Base-by-base conservation (phyloP, 202 grass and related monocot species). In the Panicum virgatum region DNA sequence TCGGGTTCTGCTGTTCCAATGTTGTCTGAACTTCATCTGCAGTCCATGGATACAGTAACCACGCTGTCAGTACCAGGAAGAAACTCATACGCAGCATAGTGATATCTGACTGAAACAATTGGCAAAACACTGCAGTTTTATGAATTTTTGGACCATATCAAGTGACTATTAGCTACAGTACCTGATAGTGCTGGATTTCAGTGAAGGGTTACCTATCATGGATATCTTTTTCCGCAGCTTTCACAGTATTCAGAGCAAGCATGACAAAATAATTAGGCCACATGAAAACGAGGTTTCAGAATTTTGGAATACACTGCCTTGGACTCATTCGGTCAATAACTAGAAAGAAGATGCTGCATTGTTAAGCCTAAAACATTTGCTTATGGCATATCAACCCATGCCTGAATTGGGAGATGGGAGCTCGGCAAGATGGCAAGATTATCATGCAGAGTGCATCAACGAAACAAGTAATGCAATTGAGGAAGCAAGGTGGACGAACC, bases 11-110 rank as follows among this genome's bases (percentile, higher is more conserved):
- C 14, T 68, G 64, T 16, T 80, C 63, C 9, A 29, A 3, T 65
- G 38, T 73, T 7, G 1, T 72, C n/a, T 18, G 84, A 76, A 36
- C n/a, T 88, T 75, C 88, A 76, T 75, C 85, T 91, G 66, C 79
- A 80, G 46, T 30, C 44, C 40, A 19, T 48, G 22, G 53, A 57
- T 26, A 23, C 25, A 76, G 29, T 64, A 53, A 58, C 60, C 15
- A 36, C 50, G 12, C 0, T 63, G 36, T 76, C 69, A 90, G 61
- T 76, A 42, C 19, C 38, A 72, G 62, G 29, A 71, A 43, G 47
- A 77, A 29, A 18, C 7, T 76, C 9, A 29, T 70, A 53, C 32
- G 14, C 6, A 8, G 77, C 71, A 66, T n/a, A 36, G 43, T 69
- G 4, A 16, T 63, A 60, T 53, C 23, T 14, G 79, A 57, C 1